Evolutionary conservation across 352 stramenopile genomes (phyloP).

Genomic region (Phytophthora podocarpi): DNA sequence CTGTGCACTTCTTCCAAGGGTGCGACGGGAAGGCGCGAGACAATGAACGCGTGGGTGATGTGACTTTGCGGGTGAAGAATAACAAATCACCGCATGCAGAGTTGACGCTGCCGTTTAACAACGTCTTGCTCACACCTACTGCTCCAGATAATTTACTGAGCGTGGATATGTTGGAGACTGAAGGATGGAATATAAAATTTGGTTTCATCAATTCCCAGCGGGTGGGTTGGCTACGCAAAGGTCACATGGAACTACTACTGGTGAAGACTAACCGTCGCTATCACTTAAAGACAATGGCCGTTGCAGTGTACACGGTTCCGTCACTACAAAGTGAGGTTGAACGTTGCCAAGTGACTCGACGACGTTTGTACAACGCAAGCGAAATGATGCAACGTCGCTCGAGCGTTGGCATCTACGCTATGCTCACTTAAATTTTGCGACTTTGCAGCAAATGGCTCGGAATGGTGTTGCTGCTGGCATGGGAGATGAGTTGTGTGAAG

Average conservation of each 20-base stretch:
- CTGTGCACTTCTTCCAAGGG: not conserved
- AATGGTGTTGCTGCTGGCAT: not conserved
- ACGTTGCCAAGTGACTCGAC: not conserved
- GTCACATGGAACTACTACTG: not conserved
- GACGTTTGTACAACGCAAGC: not conserved
- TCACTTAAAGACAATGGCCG: not conserved
- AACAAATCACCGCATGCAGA: constrained; percentile 11
- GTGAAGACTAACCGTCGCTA: constrained; percentile 5
- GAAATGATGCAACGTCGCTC: not conserved
- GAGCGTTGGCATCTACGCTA: constrained; percentile 9
- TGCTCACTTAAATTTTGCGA: not conserved
- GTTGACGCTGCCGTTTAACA: not conserved
- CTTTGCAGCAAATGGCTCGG: constrained; percentile 6
- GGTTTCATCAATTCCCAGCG: not conserved
- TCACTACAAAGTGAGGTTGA: not conserved
- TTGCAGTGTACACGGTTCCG: not conserved
- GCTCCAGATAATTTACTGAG: constrained; percentile 19
- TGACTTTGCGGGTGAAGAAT: constrained; percentile 1
- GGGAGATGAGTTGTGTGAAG: not conserved
- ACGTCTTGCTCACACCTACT: not conserved
- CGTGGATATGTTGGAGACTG: not conserved
- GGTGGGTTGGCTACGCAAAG: constrained; percentile 7
- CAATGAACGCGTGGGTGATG: not conserved
- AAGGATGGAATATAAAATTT: constrained; percentile 5
- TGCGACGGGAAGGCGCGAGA: not conserved